Evolutionary conservation across 139 green algal species (phyloP), one percentile per base, ranked within the genome.

Genomic region (Nannochloris sp.): DNA sequence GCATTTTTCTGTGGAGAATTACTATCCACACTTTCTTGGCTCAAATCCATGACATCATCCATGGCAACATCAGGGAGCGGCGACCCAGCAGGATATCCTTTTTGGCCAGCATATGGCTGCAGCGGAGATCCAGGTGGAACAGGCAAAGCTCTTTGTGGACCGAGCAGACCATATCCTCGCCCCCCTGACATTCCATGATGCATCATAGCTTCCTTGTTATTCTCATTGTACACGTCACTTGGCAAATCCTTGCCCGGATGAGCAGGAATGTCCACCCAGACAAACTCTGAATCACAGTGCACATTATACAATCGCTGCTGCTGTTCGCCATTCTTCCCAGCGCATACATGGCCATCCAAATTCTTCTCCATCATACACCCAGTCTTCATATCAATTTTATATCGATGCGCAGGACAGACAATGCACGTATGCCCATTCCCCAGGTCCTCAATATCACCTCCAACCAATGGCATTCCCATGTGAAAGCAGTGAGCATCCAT

Each of bases 241-340:
- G 70, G 62, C 55, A 76, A 48, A 50, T 49, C 8, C 21, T 67
- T 62, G 9, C 31, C 1, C 29, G 57, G 27, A 7, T 72, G 60
- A 11, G 34, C 31, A 12, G 70, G 70, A 27, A 76, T 66, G 53
- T 76, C 57, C 9, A 76, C 27, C 65, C 60, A 65, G 16, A 78
- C 62, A 64, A 61, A 66, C 23, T 70, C 75, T 49, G 53, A 57
- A 61, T 84, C 75, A n/a, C 29, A 44, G 37, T 81, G 70, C 6
- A 83, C 68, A 15, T 63, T 50, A 53, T 84, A 84, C 5, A 79
- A 60, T 44, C 78, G 59, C 64, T 78, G 71, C 59, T 78, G 67
- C 44, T 78, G 71, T n/a, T 60, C 44, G 15, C 36, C 34, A 48
- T 59, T 70, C 37, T 37, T 43, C n/a, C 46, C 46, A 53, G 18